Conservation (phyloP, 805 yeast species). For the Yamadazyma philogaea region DNA sequence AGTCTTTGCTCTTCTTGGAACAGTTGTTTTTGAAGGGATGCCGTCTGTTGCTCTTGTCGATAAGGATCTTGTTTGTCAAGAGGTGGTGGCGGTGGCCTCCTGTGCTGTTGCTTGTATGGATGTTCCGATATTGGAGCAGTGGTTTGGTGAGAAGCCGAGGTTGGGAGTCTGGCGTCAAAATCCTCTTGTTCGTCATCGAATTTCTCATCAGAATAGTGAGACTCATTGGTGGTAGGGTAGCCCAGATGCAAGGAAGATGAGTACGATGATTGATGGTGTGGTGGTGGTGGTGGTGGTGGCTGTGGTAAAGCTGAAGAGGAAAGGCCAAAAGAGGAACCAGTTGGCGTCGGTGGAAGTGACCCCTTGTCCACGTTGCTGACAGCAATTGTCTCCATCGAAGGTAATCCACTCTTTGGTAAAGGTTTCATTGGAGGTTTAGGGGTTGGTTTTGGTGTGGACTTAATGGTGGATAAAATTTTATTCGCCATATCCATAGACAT, state of each 20-base stretch:
- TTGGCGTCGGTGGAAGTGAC: slow-evolving; percentile 6
- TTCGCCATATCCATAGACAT: slow-evolving; percentile 98
- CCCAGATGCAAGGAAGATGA: neutral
- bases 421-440: slow-evolving; percentile 11
- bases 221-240: neutral
- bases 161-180: slow-evolving; percentile 25
- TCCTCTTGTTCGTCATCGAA: slow-evolving; percentile 16
- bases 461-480: slow-evolving; percentile 79
- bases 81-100: slow-evolving; percentile 21
- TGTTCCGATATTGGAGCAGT: slow-evolving; percentile 20
- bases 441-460: slow-evolving; percentile 49
- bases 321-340: neutral
- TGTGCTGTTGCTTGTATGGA: slow-evolving; percentile 19
- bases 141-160: slow-evolving; percentile 26
- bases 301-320: neutral
- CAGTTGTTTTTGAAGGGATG: neutral
- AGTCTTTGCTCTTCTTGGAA: slow-evolving; percentile 1
- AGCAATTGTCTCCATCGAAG: slow-evolving; percentile 14
- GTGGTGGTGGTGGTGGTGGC: slow-evolving; percentile 3
- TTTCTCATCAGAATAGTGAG: slow-evolving; percentile 19
- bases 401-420: slow-evolving; percentile 12
- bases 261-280: neutral
- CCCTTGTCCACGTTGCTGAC: slow-evolving; percentile 7
- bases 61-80: neutral
- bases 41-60: neutral